Percentiles rank a stretch among this genome's conserved stretches.
phyloP scores from a whole-genome alignment of 345 rosid species.

The Streptanthus diversifolius region DNA sequence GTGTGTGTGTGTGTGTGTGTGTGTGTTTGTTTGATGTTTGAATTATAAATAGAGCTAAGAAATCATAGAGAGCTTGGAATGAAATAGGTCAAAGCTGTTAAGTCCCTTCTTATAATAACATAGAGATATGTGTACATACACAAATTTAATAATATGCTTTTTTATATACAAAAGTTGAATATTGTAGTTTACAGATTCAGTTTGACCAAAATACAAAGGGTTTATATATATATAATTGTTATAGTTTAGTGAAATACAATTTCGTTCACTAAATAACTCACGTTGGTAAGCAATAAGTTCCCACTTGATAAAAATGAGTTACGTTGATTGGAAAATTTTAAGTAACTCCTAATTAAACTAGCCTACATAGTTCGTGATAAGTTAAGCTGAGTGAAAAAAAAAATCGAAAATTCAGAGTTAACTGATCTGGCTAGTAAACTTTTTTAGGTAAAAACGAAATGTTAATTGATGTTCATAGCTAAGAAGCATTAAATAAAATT shows the following conservation, averaged over 20 bases:
- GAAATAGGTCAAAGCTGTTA: conserved; percentile 26
- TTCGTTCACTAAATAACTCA: background rate
- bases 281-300: background rate
- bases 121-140: background rate
- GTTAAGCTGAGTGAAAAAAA: no score
- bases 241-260: background rate
- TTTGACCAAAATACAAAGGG: background rate
- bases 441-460: no score
- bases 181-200: background rate
- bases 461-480: no score
- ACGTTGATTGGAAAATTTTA: background rate
- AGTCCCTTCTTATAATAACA: conserved; percentile 7
- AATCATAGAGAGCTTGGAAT: conserved; percentile 18
- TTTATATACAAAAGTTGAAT: background rate
- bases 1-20: background rate
- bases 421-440: no score
- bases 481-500: background rate
- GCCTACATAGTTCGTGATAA: no score
- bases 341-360: no score
- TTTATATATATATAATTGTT: no score
- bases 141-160: background rate
- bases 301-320: no score
- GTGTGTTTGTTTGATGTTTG: background rate
- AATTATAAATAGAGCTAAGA: background rate
- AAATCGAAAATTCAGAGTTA: no score